phyloP scores from a whole-genome alignment of 345 rosid species.

The Boechera divaricarpa region DNA sequence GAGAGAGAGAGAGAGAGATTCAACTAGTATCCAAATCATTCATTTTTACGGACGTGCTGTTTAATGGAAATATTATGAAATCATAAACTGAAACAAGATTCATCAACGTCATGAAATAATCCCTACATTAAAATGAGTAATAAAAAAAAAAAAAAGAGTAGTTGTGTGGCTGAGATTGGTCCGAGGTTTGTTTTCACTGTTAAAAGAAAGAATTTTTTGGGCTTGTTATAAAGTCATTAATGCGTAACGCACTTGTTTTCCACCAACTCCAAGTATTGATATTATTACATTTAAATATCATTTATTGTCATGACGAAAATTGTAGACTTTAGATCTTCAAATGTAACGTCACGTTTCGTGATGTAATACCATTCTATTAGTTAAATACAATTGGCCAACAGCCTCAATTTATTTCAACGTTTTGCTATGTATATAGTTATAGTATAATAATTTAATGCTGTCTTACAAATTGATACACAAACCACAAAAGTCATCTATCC shows the following conservation, averaged over 20 bases:
- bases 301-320: neutral
- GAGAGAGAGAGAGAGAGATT: neutral
- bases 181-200: conserved; percentile 24
- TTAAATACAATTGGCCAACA: conserved; percentile 17
- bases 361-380: conserved; percentile 16
- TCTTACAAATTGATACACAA: neutral
- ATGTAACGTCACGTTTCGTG: conserved; percentile 31
- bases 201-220: conserved; percentile 9
- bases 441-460: neutral
- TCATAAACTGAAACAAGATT: neutral
- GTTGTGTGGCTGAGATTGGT: conserved; percentile 31
- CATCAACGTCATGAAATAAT: conserved; percentile 5
- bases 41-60: neutral
- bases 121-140: neutral
- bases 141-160: too few species aligned
- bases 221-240: conserved; percentile 7
- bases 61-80: neutral
- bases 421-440: neutral
- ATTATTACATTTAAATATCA: neutral
- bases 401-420: conserved; percentile 21
- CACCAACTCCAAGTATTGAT: conserved; percentile 23
- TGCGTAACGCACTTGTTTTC: conserved; percentile 33
- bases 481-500: conserved; percentile 26
- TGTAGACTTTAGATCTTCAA: conserved; percentile 16
- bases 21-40: neutral